Base-by-base conservation (phyloP, 441 rosid species). In the Mallotus japonicus region DNA sequence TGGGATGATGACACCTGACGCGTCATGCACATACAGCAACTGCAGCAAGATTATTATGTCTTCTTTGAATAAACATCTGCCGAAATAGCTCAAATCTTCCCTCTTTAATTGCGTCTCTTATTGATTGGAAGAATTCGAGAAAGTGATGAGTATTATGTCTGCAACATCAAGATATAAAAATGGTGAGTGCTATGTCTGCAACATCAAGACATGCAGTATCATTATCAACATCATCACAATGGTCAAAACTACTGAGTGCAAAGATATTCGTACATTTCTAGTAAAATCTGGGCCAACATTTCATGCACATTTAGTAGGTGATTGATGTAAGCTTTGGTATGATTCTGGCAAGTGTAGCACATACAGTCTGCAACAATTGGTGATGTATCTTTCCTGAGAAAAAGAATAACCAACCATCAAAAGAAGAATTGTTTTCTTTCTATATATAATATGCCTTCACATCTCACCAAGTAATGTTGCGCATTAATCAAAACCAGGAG, bases 121-220 rank as follows among this genome's bases (percentile, higher is more conserved):
- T 85, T 56, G 76, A 71, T 13, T 13, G 79, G 78, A 90, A 90
- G 79, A 90, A 89, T 32, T 84, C 84, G 58, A 90, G 82, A 76
- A 77, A 89, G 59, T 90, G 92, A 75, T 90, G 90, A 47, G 96
- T 90, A 74, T 89, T 89, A 77, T 90, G 96, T 71, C 96, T 90
- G 91, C 87, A 78, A 28, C 55, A 70, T 64, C 60, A 74, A 59
- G 37, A 54, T 20, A 34, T 58, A 70, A 76, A 77, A 89, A 56
- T 89, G 91, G 74, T 90, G 90, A 47, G 96, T 90, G 72, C 87
- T 89, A 77, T 89, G 96, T 71, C 96, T 90, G 91, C 87, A 78
- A 28, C 55, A 72, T 64, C 60, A 74, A 59, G 28, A 54, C 34
- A 24, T 58, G 68, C 8, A 46, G n/a, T 49, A 16, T 60, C 28